phyloP scores from a whole-genome alignment of 2,329 filamentous ascomycete genomes.

The Coniochaeta prunicola region DNA sequence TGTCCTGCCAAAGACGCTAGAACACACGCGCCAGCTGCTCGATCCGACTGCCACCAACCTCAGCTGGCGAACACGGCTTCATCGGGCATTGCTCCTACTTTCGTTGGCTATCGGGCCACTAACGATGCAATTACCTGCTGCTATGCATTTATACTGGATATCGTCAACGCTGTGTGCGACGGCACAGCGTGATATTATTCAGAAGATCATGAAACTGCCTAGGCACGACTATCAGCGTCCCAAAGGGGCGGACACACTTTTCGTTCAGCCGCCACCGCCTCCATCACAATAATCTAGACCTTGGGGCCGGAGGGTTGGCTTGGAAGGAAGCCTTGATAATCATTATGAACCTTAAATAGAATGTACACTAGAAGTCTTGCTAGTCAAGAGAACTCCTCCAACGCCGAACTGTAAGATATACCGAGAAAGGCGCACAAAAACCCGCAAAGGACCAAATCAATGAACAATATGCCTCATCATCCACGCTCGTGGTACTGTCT shows the following conservation, averaged over 20 bases:
- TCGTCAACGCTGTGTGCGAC: constrained; percentile 19
- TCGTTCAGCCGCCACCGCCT: not conserved
- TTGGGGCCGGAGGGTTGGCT: not conserved
- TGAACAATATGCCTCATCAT: not conserved
- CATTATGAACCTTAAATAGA: not conserved
- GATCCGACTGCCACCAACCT: constrained; percentile 8
- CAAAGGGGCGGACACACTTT: not conserved
- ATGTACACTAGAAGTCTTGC: constrained; percentile 4
- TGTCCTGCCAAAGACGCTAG: constrained; percentile 21
- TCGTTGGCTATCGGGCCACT: constrained; percentile 23
- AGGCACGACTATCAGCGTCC: not conserved
- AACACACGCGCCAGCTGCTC: constrained; percentile 15
- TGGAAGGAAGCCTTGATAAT: not conserved
- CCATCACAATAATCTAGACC: not conserved
- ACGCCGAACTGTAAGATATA: constrained; percentile 9
- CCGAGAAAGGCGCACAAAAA: not conserved
- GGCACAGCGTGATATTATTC: not conserved
- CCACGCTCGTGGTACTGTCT: constrained; percentile 11
- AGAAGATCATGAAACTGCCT: not conserved
- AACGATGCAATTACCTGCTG: constrained; percentile 31
- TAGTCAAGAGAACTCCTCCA: constrained; percentile 4
- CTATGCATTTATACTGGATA: constrained; percentile 37
- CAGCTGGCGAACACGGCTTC: constrained; percentile 12
- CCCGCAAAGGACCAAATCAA: constrained; percentile 6
- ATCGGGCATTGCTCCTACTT: constrained; percentile 21